Evolutionary conservation across 169 alveolate species (phyloP).

Genomic region (Eimeria maxima): DNA sequence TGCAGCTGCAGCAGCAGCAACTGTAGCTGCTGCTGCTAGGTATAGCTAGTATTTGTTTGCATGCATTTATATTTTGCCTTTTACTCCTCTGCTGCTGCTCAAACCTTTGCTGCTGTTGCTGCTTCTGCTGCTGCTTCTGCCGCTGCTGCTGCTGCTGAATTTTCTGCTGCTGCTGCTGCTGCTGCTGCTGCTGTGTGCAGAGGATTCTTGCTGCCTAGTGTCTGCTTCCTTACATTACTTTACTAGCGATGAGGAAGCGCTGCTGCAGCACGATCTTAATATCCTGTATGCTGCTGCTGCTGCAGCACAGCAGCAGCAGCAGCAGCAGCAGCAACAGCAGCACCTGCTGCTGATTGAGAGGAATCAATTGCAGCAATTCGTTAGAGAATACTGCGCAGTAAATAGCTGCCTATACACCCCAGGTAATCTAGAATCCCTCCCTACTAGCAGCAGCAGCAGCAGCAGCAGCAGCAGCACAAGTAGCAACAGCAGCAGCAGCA

Average conservation of each 20-base stretch:
- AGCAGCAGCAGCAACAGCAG: not conserved
- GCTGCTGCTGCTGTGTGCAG: constrained; percentile 1
- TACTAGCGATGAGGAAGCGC: not conserved
- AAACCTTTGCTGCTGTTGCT: not conserved
- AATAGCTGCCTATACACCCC: constrained; percentile 47
- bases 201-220: not conserved
- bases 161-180: constrained; percentile 54
- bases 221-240: constrained; percentile 8
- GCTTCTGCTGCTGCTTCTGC: not conserved
- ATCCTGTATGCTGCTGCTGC: not conserved
- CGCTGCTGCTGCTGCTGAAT: constrained; percentile 30
- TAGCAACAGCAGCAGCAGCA: constrained; percentile 11
- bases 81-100: constrained; percentile 4
- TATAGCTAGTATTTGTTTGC: not conserved
- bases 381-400: constrained; percentile 14
- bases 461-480: not conserved
- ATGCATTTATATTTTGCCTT: not conserved
- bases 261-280: constrained; percentile 56
- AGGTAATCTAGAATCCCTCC: not conserved
- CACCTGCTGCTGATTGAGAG: not conserved
- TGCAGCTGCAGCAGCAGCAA: constrained; percentile 1
- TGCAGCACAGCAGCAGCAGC: constrained; percentile 24
- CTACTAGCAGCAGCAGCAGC: constrained; percentile 24
- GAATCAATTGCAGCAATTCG: constrained; percentile 7
- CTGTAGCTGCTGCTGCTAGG: too few species aligned